A percentile compares a stretch with the other conserved stretches of the same genome.
phyloP scores from a whole-genome alignment of 176 grass and related monocot species.

The Oryza rufipogon region DNA sequence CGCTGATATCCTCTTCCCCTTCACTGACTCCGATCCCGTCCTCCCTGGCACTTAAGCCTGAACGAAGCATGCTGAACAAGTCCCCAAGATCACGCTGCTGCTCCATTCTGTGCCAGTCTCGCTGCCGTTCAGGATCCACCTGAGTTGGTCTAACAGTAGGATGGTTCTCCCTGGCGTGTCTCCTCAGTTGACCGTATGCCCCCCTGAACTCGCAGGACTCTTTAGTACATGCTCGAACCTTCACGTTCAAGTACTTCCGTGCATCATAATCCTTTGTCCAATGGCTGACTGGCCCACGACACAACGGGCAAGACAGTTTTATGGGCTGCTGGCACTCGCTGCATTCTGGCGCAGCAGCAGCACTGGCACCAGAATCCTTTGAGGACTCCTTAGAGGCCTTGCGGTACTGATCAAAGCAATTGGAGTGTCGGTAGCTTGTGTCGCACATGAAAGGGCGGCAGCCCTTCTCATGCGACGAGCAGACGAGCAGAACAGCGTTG shows the following conservation, averaged over 20 bases:
- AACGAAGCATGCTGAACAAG: conserved; percentile 81
- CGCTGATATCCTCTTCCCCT: conserved; percentile 43
- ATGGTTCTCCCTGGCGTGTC: conserved; percentile 77
- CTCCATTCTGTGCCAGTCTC: conserved; percentile 81
- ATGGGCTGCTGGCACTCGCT: conserved; percentile 38
- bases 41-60: conserved; percentile 41
- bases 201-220: conserved; percentile 77
- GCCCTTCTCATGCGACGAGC: conserved; percentile 75
- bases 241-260: conserved; percentile 66
- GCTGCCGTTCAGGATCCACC: conserved; percentile 80
- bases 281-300: conserved; percentile 66
- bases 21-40: conserved; percentile 28
- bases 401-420: conserved; percentile 76
- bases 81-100: conserved; percentile 81
- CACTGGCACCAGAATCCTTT: conserved; percentile 35
- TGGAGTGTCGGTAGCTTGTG: conserved; percentile 74
- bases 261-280: conserved; percentile 66
- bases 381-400: conserved; percentile 69
- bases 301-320: conserved; percentile 62
- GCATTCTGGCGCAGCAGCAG: conserved; percentile 35
- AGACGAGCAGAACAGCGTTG: conserved; percentile 77
- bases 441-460: conserved; percentile 89
- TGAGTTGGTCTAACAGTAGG: conserved; percentile 61
- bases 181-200: conserved; percentile 65
- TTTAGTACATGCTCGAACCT: conserved; percentile 63